Base-by-base conservation (phyloP, 805 yeast genomes). In the Nakazawaea sp. region DNA sequence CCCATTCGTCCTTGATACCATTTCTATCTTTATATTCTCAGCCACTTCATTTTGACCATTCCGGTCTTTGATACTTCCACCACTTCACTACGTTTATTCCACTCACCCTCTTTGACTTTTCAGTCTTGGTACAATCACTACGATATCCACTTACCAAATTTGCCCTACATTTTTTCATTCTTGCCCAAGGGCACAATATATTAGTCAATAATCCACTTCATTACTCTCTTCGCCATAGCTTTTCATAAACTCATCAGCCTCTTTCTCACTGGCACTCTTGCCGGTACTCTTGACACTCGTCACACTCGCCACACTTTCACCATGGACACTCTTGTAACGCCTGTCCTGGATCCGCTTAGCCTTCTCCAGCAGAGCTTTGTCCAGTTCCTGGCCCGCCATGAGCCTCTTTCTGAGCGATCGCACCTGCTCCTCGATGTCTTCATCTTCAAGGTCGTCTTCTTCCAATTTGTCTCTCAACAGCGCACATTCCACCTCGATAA, bases 381-480 rank as follows among this genome's bases (percentile, higher is more conserved):
- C 18, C 26, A 23, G 27, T 26, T 33, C 27, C n/a, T 32, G 18
- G 18, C 30, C 32, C 3, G 16, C 30, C 11, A 36, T 5, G 18
- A 60, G 31, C 6, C 32, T 33, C n/a, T 44, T 37, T 39, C 65
- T 50, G 30, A 44, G 60, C 9, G 43, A 49, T 7, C 47, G 41
- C 16, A 66, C 61, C 33, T 44, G 43, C 15, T 36, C 13, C 1
- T 63, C 68, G 11, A 65, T 58, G 0, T 52, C 56, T 20, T 56
- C 78, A 1, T 54, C 60, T 19, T 59, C 35, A 12, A 55, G 61
- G 8, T 49, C 53, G 6, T 62, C 58, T 19, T 75, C 81, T 43
- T 76, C 83, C 15, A 78, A 48, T 27, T 53, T 34, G 34, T 75
- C 81, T 17, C 78, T 46, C 19, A 67, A 60, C 30, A 73, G 74